phyloP scores from a whole-genome alignment of 2,329 filamentous ascomycete species.

The Epichloe festucae region DNA sequence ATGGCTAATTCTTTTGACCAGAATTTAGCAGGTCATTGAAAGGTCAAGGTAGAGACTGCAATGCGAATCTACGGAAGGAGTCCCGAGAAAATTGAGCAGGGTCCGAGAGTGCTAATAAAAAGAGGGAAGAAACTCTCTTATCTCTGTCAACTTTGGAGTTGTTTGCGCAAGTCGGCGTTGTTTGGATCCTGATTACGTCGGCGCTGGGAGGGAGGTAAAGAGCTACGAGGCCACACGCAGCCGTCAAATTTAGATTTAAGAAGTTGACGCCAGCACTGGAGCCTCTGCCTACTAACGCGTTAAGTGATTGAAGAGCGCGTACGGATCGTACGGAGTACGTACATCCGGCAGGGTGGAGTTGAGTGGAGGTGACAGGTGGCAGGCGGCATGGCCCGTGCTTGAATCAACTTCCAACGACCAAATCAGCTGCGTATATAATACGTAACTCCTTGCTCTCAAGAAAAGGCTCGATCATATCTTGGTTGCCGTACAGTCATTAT shows the following conservation, averaged over 20 bases:
- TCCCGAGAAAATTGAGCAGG: background rate
- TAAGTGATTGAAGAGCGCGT: too few species aligned
- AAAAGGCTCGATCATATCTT: too few species aligned
- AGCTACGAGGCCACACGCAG: background rate
- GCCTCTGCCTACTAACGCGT: too few species aligned
- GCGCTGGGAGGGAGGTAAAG: background rate
- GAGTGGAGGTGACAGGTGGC: too few species aligned
- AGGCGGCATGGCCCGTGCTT: background rate
- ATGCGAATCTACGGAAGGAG: background rate
- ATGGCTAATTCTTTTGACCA: background rate
- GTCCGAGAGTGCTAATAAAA: background rate
- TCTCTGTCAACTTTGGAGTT: background rate
- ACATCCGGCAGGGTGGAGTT: background rate
- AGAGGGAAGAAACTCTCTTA: background rate
- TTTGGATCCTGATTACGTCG: background rate
- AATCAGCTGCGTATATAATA: too few species aligned
- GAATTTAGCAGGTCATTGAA: background rate
- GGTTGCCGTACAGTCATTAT: too few species aligned
- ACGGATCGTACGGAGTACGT: background rate
- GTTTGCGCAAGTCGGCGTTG: background rate
- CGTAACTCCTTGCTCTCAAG: too few species aligned
- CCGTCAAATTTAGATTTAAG: too few species aligned
- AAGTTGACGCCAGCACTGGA: background rate
- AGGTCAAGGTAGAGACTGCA: background rate
- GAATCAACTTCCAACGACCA: too few species aligned